Evolutionary conservation across 2,329 filamentous ascomycete species (phyloP).

Genomic region (Fusarium aywerte): DNA sequence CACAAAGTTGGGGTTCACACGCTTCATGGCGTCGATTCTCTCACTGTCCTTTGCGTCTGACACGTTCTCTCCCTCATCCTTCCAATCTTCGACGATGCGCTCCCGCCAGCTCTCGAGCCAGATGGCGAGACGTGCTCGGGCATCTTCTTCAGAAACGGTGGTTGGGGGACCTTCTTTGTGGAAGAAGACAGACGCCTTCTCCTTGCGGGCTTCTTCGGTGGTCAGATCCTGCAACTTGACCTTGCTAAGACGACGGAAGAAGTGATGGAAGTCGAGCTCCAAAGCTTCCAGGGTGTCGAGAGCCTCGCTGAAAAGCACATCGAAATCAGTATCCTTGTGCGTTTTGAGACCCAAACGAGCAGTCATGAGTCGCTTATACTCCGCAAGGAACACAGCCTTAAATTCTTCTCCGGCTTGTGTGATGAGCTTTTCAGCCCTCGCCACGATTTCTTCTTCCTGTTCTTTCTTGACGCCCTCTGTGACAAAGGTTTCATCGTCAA

Average conservation of each 20-base stretch:
- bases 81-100: slow-evolving; percentile 82
- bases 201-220: slow-evolving; percentile 70
- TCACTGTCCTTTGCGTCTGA: slow-evolving; percentile 64
- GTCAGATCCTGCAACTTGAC: slow-evolving; percentile 71
- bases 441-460: slow-evolving; percentile 75
- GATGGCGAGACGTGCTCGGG: slow-evolving; percentile 72
- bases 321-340: slow-evolving; percentile 78
- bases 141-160: slow-evolving; percentile 69
- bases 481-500: slow-evolving; percentile 78
- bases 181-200: slow-evolving; percentile 79
- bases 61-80: slow-evolving; percentile 55
- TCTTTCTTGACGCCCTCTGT: slow-evolving; percentile 73
- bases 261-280: slow-evolving; percentile 93
- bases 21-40: slow-evolving; percentile 79
- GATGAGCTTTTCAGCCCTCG: slow-evolving; percentile 86
- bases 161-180: slow-evolving; percentile 75
- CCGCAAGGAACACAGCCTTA: slow-evolving; percentile 84
- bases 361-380: slow-evolving; percentile 89
- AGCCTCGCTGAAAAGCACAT: slow-evolving; percentile 81
- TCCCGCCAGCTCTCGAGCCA: slow-evolving; percentile 86
- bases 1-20: slow-evolving; percentile 91
- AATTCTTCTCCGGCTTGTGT: slow-evolving; percentile 85
- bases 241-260: slow-evolving; percentile 82
- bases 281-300: slow-evolving; percentile 84
- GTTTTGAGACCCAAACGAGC: slow-evolving; percentile 79